phyloP scores from a whole-genome alignment of 2,329 filamentous ascomycete species.

The Sporothrix sp. region DNA sequence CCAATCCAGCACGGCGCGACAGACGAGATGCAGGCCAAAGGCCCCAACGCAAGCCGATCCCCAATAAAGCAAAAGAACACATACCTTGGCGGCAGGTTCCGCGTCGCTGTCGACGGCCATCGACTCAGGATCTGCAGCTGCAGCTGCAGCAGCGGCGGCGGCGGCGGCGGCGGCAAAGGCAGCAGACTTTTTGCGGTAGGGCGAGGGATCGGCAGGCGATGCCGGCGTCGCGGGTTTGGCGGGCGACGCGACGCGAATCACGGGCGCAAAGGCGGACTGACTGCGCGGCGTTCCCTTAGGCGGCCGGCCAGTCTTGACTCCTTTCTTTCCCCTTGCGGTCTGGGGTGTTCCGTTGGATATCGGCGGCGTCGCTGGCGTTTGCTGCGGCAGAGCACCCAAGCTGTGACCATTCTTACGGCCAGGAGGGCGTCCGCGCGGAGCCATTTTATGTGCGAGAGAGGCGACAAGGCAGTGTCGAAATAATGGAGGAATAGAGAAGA shows the following conservation, averaged over 20 bases:
- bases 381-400: neutral
- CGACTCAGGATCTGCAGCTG: neutral
- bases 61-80: neutral
- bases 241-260: neutral
- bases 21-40: too few species aligned
- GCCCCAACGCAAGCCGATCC: too few species aligned
- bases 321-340: neutral
- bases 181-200: too few species aligned
- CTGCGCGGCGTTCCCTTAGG: neutral
- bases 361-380: neutral
- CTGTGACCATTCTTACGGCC: slow-evolving; percentile 13
- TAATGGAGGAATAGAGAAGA: neutral
- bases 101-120: neutral
- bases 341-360: neutral
- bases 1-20: neutral
- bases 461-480: neutral
- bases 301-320: neutral
- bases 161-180: too few species aligned
- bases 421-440: slow-evolving; percentile 16
- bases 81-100: neutral
- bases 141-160: too few species aligned
- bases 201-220: too few species aligned
- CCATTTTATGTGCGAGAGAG: slow-evolving; percentile 8
- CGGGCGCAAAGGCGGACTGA: neutral
- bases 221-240: neutral